Percentiles rank a stretch among this genome's conserved stretches.
Conservation (phyloP, 148 eudicot genomes). For the Nepenthes mirabilis region DNA sequence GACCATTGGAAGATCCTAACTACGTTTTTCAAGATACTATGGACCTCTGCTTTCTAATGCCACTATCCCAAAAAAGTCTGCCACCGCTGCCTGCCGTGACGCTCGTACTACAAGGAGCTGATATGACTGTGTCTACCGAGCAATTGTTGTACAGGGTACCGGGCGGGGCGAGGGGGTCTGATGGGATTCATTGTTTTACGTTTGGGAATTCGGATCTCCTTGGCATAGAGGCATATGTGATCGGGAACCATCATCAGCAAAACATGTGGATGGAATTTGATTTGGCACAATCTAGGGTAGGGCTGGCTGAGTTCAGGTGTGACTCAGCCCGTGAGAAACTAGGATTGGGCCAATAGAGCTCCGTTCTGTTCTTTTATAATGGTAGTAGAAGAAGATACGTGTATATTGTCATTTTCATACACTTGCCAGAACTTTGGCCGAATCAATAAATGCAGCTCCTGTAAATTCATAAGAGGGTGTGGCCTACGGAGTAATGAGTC, state of each 20-base stretch:
- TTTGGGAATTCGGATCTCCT: slow-evolving; percentile 80
- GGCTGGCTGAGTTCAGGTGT: slow-evolving; percentile 66
- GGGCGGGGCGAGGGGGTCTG: slow-evolving; percentile 30
- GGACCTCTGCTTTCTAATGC: slow-evolving; percentile 66
- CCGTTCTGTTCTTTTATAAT: no score
- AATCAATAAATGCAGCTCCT: no score
- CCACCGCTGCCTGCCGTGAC: slow-evolving; percentile 55
- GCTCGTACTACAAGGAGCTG: slow-evolving; percentile 58
- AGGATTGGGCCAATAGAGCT: slow-evolving; percentile 20
- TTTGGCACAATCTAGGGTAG: slow-evolving; percentile 60
- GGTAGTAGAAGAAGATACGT: no score
- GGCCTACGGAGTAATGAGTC: no score
- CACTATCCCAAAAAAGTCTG: slow-evolving; percentile 13
- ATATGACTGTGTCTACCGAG: slow-evolving; percentile 62
- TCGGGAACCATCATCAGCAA: slow-evolving; percentile 94
- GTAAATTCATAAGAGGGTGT: no score
- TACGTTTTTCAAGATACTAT: slow-evolving; percentile 69
- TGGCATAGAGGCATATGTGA: slow-evolving; percentile 55
- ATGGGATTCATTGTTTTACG: slow-evolving; percentile 61
- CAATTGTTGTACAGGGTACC: slow-evolving; percentile 54
- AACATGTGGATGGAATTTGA: slow-evolving; percentile 92
- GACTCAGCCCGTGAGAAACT: slow-evolving; percentile 61
- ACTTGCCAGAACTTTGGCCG: no score
- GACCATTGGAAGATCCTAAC: slow-evolving; percentile 32
- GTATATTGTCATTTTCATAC: no score